Conservation (phyloP, 345 rosid species). For the Aethionema arabicum region DNA sequence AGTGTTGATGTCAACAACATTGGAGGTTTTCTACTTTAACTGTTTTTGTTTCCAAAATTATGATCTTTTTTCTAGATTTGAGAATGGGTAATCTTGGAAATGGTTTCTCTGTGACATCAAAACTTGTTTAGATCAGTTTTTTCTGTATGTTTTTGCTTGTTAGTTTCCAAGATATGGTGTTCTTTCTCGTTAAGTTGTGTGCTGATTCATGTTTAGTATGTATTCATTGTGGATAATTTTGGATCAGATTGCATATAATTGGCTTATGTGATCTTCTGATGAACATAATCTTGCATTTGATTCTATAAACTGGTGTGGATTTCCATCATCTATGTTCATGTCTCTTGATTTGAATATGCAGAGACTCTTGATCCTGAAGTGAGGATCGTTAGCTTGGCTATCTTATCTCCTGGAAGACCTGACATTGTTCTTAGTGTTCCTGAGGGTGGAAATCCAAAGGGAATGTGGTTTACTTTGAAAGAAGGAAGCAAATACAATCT, state of each 20-base stretch:
- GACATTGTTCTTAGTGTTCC: constrained; percentile 64
- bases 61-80: neutral
- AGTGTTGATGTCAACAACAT: constrained; percentile 62
- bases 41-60: neutral
- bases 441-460: constrained; percentile 56
- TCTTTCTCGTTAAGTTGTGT: too few relatives aligned
- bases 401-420: constrained; percentile 58
- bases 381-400: constrained; percentile 56
- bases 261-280: neutral
- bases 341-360: constrained; percentile 32
- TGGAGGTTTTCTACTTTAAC: constrained; percentile 49
- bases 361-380: constrained; percentile 84
- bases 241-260: constrained; percentile 16
- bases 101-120: neutral
- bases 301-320: neutral
- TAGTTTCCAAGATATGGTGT: too few relatives aligned
- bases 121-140: constrained; percentile 14
- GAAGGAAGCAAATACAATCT: constrained; percentile 67
- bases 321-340: neutral
- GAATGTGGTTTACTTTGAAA: constrained; percentile 72
- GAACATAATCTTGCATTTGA: neutral
- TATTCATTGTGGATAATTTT: neutral
- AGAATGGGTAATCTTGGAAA: neutral
- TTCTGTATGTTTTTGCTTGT: neutral
- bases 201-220: too few relatives aligned